These are phyloP conservation scores for Populus hybrid DNA, from an alignment of 441 rosid species.

Conservation along the genomic window DNA sequence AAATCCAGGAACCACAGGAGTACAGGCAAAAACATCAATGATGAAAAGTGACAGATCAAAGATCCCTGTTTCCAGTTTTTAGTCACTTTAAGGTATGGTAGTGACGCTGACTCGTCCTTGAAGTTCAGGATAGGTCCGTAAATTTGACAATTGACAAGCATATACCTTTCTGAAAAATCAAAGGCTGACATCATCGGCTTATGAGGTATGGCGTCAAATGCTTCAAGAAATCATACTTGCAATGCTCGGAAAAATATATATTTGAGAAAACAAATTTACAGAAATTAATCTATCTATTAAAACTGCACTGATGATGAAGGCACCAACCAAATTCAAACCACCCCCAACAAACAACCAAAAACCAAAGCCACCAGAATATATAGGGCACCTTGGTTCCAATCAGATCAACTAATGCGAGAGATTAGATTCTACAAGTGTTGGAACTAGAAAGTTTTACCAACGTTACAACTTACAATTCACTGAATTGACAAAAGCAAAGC, in stretches of 20 bases:
- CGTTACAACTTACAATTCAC: constrained; percentile 22
- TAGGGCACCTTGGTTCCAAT: constrained; percentile 19
- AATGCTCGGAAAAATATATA: constrained; percentile 8
- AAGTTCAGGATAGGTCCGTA: not conserved
- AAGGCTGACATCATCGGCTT: not conserved
- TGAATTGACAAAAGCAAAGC: constrained; percentile 8
- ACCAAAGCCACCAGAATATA: constrained; percentile 14
- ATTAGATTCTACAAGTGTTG: constrained; percentile 18
- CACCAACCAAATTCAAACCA: constrained; percentile 3
- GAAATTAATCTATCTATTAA: constrained; percentile 8
- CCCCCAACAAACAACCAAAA: constrained; percentile 4
- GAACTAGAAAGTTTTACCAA: constrained; percentile 25
- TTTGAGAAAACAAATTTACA: constrained; percentile 24
- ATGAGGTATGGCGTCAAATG: not conserved
- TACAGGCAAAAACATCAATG: no score
- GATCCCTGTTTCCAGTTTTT: not conserved
- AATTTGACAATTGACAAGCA: not conserved
- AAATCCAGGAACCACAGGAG: no score
- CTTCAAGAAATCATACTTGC: not conserved
- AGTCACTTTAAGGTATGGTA: not conserved
- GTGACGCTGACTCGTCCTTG: not conserved
- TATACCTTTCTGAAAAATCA: not conserved
- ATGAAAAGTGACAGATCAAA: not conserved
- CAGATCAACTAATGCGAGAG: constrained; percentile 16
- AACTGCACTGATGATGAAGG: constrained; percentile 18